Evolutionary conservation across 257 asterid genomes (phyloP), one percentile per base, ranked within the genome.

Genomic region (Solanum lycopersicoides): DNA sequence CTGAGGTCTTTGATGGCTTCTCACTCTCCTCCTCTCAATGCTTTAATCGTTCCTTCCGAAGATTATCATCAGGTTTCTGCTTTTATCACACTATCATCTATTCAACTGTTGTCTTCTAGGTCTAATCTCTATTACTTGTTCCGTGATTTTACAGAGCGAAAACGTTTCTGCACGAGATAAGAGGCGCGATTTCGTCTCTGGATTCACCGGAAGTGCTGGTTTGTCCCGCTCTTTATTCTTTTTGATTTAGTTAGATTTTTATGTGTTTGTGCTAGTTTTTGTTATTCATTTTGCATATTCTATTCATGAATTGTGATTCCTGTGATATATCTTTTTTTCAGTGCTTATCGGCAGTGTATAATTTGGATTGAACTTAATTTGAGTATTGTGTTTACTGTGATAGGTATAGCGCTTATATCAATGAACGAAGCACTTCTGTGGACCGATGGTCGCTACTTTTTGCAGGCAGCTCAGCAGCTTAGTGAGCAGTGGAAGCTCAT

Each of bases 131-230:
- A 21, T 50, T 50, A 3, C 59, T 50, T 50, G 21, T 50, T 50
- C 21, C 21, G 23, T 42, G 80, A 82, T 90, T 83, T 92, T 86
- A 89, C 97, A 95, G 99, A 97, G 98, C 86, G 99, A 97, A 90
- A 95, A 97, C 87, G 99, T 95, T 18, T 95, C 99, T 23, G 96
- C 94, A 32, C 91, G 99, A 90, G 99, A 97, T 90, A 92, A 94
- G 90, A 89, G 98, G 88, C 93, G 99, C n/a, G 95, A 65, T 44
- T 97, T 95, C 83, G 98, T 97, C 12, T 95, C 99, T 87, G 98
- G 98, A 87, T 95, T 97, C 90, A 91, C 95, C 9, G 99, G 99
- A 74, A 97, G 99, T 87, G 95, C 98, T 89, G 99, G 99, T 97
- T 89, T 79, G 96, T 92, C 84, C 68, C 30, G 45, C 66, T 37